phyloP scores from a whole-genome alignment of 768 basidiomycete genomes.

The Auriscalpium orientale region DNA sequence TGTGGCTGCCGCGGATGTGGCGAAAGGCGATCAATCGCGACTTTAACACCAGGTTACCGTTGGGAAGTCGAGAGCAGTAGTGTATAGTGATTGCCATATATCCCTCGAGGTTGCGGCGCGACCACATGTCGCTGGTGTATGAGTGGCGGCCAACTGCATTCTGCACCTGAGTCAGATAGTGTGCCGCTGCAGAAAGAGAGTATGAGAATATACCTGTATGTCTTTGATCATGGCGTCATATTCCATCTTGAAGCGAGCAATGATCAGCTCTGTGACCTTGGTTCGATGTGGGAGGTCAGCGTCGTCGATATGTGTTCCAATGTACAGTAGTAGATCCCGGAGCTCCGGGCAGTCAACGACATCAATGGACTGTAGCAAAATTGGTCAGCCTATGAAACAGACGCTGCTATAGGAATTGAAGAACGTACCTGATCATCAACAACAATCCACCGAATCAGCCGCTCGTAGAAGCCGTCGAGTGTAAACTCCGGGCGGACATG shows the following conservation, averaged over 20 bases:
- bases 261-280: constrained; percentile 22
- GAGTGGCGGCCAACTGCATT: constrained; percentile 1
- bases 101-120: background rate
- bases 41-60: constrained; percentile 16
- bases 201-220: constrained; percentile 16
- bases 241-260: constrained; percentile 17
- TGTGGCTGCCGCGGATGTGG: constrained; percentile 23
- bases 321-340: constrained; percentile 23
- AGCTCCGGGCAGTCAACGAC: constrained; percentile 30
- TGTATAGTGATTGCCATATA: constrained; percentile 7
- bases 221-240: constrained; percentile 17
- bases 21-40: constrained; percentile 26
- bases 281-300: constrained; percentile 30
- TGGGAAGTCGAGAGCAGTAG: constrained; percentile 3
- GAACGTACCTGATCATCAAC: constrained; percentile 28
- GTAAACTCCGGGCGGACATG: constrained; percentile 9
- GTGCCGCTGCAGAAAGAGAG: background rate
- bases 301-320: constrained; percentile 21
- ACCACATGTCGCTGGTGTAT: constrained; percentile 7
- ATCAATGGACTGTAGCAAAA: constrained; percentile 27
- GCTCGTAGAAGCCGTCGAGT: constrained; percentile 17
- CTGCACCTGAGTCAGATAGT: background rate
- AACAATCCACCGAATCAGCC: constrained; percentile 18
- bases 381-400: background rate
- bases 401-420: background rate